Base-by-base conservation (phyloP, 495 filamentous ascomycete genomes). In the Bombardia bombarda region DNA sequence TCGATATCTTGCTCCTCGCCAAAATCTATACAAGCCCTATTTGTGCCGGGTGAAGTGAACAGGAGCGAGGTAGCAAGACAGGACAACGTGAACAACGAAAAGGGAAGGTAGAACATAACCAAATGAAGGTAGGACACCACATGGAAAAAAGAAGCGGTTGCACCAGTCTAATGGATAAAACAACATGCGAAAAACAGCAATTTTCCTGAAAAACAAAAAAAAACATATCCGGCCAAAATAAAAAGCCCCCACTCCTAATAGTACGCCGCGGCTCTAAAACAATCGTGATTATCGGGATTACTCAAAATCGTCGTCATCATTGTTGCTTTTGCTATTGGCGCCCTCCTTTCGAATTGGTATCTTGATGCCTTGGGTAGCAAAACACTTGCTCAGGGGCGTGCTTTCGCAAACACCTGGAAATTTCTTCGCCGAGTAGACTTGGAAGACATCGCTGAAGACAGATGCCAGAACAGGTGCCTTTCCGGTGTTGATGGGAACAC, bases 361-460 rank as follows among this genome's bases (percentile, higher is more conserved):
- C 65, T 95, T 95, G 63, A 94, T 90, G n/a, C 92, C 92, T 53
- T 98, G 92, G 7, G 79, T 73, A 9, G 92, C 92, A 65, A 98
- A 98, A 53, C 79, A 84, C 60, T 93, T 95, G 72, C 89, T 95
- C 16, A 98, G 66, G n/a, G 75, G 62, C 2, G 92, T 98, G 59
- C 84, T 90, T 58, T 96, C 90, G 49, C 94, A 93, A 1, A 98
- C 92, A 45, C 92, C 92, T 0, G 92, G 90, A 72, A 98, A 98
- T 51, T 95, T 95, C 75, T 98, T 98, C 25, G 92, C 92, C 4
- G 83, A 89, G 61, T 82, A 97, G 33, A 98, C 92, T 47, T 92
- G 86, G 73, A 98, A 97, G 14, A 79, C 74, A 12, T 95, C 86
- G 26, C 83, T 88, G 61, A 92, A 98, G 50, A 82, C 84, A 3